phyloP scores from a whole-genome alignment of 73 alveolate genomes.

The Tetrahymena borealis region DNA sequence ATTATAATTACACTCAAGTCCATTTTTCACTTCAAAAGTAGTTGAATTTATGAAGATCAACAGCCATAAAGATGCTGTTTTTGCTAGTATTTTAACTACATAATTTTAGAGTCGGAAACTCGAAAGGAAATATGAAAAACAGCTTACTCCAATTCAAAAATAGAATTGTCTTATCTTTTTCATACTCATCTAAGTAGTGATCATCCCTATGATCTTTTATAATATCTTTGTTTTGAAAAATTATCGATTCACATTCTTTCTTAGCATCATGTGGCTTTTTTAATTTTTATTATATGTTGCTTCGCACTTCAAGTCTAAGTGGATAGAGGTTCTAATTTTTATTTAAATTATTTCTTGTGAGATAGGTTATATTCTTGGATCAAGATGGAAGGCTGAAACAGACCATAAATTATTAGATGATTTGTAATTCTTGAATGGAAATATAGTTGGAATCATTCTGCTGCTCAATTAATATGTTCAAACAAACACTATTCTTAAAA shows the following conservation, averaged over 20 bases:
- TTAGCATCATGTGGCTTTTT: not conserved
- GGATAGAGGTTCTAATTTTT: not conserved
- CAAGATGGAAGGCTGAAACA: not conserved
- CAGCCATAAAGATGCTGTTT: not conserved
- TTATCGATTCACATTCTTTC: not conserved
- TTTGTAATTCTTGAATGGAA: not conserved
- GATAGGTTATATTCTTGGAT: not conserved
- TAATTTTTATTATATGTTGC: not conserved
- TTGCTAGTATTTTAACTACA: not conserved
- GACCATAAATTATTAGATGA: not conserved
- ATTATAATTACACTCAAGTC: no score
- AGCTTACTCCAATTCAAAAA: not conserved
- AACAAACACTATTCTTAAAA: not conserved
- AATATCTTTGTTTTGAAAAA: not conserved
- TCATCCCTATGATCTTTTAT: not conserved
- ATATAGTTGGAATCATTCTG: not conserved
- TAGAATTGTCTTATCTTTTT: not conserved
- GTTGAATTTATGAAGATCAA: no score
- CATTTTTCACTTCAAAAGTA: no score
- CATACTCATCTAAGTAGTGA: not conserved
- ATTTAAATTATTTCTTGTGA: not conserved
- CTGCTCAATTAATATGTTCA: not conserved
- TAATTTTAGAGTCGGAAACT: not conserved
- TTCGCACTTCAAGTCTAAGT: not conserved
- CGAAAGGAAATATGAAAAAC: not conserved